Percentiles rank a stretch among this genome's conserved stretches.
These are phyloP conservation scores for Aspergillus sergii DNA, from an alignment of 2,329 filamentous ascomycete species.

Conservation along the genomic window DNA sequence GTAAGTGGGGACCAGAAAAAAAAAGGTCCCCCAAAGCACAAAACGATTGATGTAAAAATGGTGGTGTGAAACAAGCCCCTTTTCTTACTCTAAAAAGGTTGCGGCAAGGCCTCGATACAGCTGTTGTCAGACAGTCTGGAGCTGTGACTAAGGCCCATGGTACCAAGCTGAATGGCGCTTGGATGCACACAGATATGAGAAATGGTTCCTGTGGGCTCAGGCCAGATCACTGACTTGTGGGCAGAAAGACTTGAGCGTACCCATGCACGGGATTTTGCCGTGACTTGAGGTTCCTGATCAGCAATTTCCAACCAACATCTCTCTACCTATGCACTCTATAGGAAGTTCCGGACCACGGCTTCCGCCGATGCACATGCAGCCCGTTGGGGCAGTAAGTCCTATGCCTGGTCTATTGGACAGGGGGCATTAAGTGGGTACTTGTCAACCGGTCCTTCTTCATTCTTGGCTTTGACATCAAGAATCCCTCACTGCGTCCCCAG, in stretches of 20 bases:
- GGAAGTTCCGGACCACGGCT: background rate
- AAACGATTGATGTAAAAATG: background rate
- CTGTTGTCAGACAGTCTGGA: conserved; percentile 4
- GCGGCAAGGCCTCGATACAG: background rate
- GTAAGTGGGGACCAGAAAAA: background rate
- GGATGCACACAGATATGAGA: conserved; percentile 9
- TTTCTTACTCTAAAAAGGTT: background rate
- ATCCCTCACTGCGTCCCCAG: background rate
- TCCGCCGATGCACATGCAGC: conserved; percentile 1
- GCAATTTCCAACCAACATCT: background rate
- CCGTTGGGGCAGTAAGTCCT: background rate
- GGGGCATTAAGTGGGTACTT: conserved; percentile 2
- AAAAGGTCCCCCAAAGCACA: background rate
- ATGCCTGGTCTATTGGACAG: background rate
- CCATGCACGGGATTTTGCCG: background rate
- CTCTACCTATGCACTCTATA: background rate
- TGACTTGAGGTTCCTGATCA: conserved; percentile 1
- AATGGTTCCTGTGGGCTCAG: background rate
- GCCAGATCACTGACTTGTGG: background rate
- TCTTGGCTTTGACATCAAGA: background rate
- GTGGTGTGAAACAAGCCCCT: conserved; percentile 4
- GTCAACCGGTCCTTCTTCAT: background rate
- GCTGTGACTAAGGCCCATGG: background rate
- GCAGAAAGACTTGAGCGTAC: background rate
- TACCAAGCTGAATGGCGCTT: conserved; percentile 5